Base-by-base conservation (phyloP, 169 alveolate species). In the Babesia ovis region DNA sequence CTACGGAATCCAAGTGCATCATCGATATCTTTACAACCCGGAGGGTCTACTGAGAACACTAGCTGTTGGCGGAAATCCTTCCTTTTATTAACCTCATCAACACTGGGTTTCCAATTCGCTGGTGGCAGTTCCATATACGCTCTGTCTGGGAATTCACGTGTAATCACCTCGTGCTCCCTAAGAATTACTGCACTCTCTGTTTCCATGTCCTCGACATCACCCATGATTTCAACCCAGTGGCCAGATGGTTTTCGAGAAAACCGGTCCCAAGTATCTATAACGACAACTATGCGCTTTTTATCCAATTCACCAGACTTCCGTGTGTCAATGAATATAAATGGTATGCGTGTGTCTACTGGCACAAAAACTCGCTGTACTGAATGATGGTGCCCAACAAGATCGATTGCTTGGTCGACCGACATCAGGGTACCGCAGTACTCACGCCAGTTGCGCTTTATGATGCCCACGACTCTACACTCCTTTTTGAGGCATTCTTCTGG, bases 1-100 rank as follows among this genome's bases (percentile, higher is more conserved):
- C 45, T 35, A 56, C 90, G 92, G 34, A 71, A 87, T 43, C 98
- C 98, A 18, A 98, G 81, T 45, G 99, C 99, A 89, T 97, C 99
- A 86, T 97, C 99, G 46, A 97, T 96, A 86, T 97, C 99, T 90
- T 95, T 95, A 81, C 99, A 97, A 9, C 99, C 98, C 0, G 99
- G 98, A 3, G 99, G 99, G 81, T 98, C 99, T 31, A 98, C 95
- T 32, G 98, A 93, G 67, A 98, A 97, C 12, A 96, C 95, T 58
- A 91, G 82, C 29, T 90, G 82, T 61, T 92, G 73, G 74, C 97
- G 88, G 73, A 92, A 84, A 81, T 94, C 97, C 66, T 66, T 57
- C 72, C 97, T 83, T 37, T 58, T 50, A 18, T 59, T 51, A 14
- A 83, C 95, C 95, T 55, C 98, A 91, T 3, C 97, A 99, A 80